Evolutionary conservation across 202 grass and related monocot species (phyloP).

Genomic region (Miscanthus sacchariflorus): DNA sequence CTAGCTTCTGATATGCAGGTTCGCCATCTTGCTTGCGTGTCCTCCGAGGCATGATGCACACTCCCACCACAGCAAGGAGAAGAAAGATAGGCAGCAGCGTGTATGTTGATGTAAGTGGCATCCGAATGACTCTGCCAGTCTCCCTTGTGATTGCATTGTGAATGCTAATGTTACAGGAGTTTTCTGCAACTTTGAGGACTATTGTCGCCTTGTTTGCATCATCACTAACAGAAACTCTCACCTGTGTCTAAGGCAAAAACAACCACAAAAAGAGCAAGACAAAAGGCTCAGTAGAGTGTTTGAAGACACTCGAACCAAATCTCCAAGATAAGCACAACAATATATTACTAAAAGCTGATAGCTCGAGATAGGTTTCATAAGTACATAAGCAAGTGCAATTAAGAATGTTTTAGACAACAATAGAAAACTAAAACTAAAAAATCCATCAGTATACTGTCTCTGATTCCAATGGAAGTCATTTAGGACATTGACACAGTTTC

Average conservation of each 20-base stretch:
- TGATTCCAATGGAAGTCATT: background rate
- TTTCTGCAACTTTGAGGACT: slow-evolving; percentile 62
- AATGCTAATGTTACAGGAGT: slow-evolving; percentile 71
- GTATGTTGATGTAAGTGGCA: slow-evolving; percentile 51
- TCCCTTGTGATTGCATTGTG: slow-evolving; percentile 61
- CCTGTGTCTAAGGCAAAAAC: slow-evolving; percentile 54
- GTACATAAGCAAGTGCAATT: slow-evolving; percentile 9
- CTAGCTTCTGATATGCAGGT: slow-evolving; percentile 64
- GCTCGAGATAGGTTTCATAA: background rate
- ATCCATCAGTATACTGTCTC: background rate
- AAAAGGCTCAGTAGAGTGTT: slow-evolving; percentile 32
- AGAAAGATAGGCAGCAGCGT: slow-evolving; percentile 50
- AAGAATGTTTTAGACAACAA: slow-evolving; percentile 3
- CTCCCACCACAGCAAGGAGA: slow-evolving; percentile 51
- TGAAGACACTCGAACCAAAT: background rate
- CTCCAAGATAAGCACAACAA: slow-evolving; percentile 19
- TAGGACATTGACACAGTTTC: background rate
- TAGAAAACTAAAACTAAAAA: slow-evolving; percentile 14
- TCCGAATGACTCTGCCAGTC: slow-evolving; percentile 45
- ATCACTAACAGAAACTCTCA: slow-evolving; percentile 58
- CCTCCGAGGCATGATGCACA: slow-evolving; percentile 64
- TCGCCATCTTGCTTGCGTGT: slow-evolving; percentile 27
- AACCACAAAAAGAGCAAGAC: slow-evolving; percentile 3
- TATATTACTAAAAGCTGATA: slow-evolving; percentile 26
- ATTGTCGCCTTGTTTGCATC: slow-evolving; percentile 59